Evolutionary conservation across 2,329 filamentous ascomycete species (phyloP), one percentile per base, ranked within the genome.

Genomic region (Lachnellula hyalina): DNA sequence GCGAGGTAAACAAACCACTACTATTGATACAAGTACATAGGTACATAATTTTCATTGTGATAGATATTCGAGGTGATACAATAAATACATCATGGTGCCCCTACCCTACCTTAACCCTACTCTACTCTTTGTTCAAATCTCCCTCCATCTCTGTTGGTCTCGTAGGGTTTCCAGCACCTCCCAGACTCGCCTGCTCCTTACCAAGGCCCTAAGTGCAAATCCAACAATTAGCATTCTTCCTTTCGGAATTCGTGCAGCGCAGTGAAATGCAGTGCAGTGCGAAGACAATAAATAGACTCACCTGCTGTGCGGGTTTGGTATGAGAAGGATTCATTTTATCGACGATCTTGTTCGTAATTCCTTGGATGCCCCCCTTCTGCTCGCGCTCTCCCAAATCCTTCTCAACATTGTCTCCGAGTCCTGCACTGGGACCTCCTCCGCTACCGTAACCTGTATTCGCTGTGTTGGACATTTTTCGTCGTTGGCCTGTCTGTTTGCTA

Each of bases 41-140:
- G 8, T 32, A 32, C 3, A 32, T 32, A 12, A 32, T 32, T 32
- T 32, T 32, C 3, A 32, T 32, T 32, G 9, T 12, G 8, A 32
- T 25, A 9, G 4, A 66, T 61, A 67, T 68, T 66, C 63, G 59
- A 40, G 14, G 12, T 40, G 5, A 9, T 40, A 40, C 14, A 40
- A 17, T 5, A 6, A 5, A 1, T 3, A 15, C 15, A 17, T 9
- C 21, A 17, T 11, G 32, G 14, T 17, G 28, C 9, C 8, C 21
- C 21, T 12, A 12, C 21, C 17, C 15, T 45, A 15, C 9, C 34
- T 4, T 25, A 19, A n/a, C n/a, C n/a, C 21, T 25, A 21, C 44
- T n/a, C 25, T 50, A 50, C 23, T 50, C 36, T 50, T 15, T 50
- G 15, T 50, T 42, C 15, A 50, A 12, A 23, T 50, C 48, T 23